Evolutionary conservation across 2,329 filamentous ascomycete genomes (phyloP).

Genomic region (Paraphoma sp.): DNA sequence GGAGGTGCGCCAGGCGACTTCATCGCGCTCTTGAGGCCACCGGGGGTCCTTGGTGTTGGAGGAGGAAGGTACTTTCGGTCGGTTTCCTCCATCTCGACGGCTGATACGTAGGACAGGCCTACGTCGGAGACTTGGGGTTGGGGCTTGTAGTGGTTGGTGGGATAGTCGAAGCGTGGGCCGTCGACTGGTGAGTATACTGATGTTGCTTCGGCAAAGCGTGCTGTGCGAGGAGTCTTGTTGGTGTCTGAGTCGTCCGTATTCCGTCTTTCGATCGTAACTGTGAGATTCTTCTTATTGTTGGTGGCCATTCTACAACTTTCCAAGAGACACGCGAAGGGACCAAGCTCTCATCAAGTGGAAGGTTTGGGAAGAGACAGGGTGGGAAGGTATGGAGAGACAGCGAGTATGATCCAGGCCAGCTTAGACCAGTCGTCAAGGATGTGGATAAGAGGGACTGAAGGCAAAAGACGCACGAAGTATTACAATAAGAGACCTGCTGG

Average conservation of each 20-base stretch:
- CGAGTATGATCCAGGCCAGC: constrained; percentile 49
- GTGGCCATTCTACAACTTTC: constrained; percentile 53
- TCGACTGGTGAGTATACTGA: constrained; percentile 80
- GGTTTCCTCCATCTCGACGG: constrained; percentile 62
- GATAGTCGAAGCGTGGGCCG: constrained; percentile 58
- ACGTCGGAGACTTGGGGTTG: constrained; percentile 82
- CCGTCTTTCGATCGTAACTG: constrained; percentile 51
- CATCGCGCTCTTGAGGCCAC: constrained; percentile 82
- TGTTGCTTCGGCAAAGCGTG: constrained; percentile 82
- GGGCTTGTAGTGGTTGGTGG: constrained; percentile 62
- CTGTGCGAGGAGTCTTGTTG: constrained; percentile 72
- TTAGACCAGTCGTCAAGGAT: constrained; percentile 44
- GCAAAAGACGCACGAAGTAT: constrained; percentile 45
- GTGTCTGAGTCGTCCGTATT: constrained; percentile 51
- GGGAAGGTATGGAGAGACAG: constrained; percentile 34
- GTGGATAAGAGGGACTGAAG: constrained; percentile 30
- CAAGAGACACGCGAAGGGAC: constrained; percentile 36
- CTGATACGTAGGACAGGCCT: constrained; percentile 86
- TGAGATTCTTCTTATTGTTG: constrained; percentile 52
- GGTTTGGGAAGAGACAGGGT: constrained; percentile 11
- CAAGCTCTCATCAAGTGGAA: constrained; percentile 42
- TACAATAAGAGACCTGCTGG: constrained; percentile 52
- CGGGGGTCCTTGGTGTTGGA: constrained; percentile 74
- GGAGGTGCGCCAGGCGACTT: constrained; percentile 84
- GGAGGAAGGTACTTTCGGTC: constrained; percentile 55